phyloP scores from a whole-genome alignment of 2,329 filamentous ascomycete species.

The Pezicula carpinea region DNA sequence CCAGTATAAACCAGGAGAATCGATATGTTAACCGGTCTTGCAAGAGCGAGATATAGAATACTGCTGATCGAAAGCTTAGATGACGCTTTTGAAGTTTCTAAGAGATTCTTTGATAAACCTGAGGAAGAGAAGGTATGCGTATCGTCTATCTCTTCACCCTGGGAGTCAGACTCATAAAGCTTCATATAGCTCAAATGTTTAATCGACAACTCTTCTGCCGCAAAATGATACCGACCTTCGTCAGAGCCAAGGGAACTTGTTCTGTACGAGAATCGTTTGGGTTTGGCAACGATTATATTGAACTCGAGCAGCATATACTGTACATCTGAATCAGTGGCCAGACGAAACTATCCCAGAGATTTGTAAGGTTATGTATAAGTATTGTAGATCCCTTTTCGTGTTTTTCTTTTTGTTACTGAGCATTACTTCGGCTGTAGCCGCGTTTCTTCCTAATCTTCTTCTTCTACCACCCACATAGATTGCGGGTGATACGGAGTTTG shows the following conservation, averaged over 20 bases:
- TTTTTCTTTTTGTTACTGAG: slow-evolving; percentile 13
- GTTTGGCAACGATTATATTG: slow-evolving; percentile 34
- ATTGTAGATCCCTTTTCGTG: slow-evolving; percentile 35
- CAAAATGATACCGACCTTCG: background rate
- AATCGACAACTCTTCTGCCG: slow-evolving; percentile 39
- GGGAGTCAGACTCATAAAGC: background rate
- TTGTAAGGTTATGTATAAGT: slow-evolving; percentile 35
- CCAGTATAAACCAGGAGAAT: slow-evolving; percentile 26
- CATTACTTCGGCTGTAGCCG: too few species aligned
- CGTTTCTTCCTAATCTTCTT: too few species aligned
- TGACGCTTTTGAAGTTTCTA: slow-evolving; percentile 10
- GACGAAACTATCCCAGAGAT: slow-evolving; percentile 53
- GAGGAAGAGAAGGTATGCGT: slow-evolving; percentile 32
- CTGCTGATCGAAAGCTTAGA: background rate
- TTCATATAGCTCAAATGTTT: slow-evolving; percentile 23
- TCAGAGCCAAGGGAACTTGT: slow-evolving; percentile 29
- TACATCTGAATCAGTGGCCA: slow-evolving; percentile 90
- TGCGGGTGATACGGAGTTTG: too few species aligned
- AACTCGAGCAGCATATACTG: slow-evolving; percentile 34
- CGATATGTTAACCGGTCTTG: background rate
- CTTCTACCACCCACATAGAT: too few species aligned
- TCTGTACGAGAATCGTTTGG: slow-evolving; percentile 32
- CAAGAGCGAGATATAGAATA: background rate
- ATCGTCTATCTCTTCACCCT: slow-evolving; percentile 9
- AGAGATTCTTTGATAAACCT: slow-evolving; percentile 3